Conservation (phyloP, 768 basidiomycete species). For the Trametes villosa region DNA sequence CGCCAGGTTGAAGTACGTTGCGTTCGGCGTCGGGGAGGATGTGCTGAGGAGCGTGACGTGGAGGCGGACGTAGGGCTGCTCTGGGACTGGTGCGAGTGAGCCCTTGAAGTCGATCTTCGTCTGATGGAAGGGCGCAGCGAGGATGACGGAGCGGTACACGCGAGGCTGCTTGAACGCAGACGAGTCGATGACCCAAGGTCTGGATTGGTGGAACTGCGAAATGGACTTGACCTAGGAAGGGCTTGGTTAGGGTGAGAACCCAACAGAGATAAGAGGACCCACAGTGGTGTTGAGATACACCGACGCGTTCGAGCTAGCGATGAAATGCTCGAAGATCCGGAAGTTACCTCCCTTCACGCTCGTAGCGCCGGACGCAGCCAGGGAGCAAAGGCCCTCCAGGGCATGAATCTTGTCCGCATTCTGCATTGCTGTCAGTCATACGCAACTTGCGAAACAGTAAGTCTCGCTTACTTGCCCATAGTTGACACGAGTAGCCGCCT, state of each 20-base stretch:
- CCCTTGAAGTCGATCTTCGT: slow-evolving; percentile 58
- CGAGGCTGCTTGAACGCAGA: slow-evolving; percentile 40
- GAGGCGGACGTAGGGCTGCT: slow-evolving; percentile 79
- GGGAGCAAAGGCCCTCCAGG: slow-evolving; percentile 68
- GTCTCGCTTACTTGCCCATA: slow-evolving; percentile 65
- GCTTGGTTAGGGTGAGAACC: not conserved
- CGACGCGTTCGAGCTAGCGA: slow-evolving; percentile 69
- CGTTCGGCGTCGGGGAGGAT: slow-evolving; percentile 58
- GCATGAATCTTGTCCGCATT: slow-evolving; percentile 76
- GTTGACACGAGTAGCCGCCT: slow-evolving; percentile 82
- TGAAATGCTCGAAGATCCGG: slow-evolving; percentile 82
- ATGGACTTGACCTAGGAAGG: slow-evolving; percentile 57
- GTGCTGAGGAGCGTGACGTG: slow-evolving; percentile 93
- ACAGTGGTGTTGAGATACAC: slow-evolving; percentile 76
- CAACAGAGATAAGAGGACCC: slow-evolving; percentile 9
- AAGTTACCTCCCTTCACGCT: slow-evolving; percentile 81
- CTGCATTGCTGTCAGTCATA: slow-evolving; percentile 36
- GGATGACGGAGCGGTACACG: slow-evolving; percentile 73
- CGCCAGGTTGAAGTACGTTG: slow-evolving; percentile 70
- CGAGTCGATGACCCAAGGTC: slow-evolving; percentile 55
- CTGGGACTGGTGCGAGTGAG: slow-evolving; percentile 55
- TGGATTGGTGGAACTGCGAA: slow-evolving; percentile 42
- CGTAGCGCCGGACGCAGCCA: slow-evolving; percentile 72
- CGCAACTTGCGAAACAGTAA: too few species aligned
- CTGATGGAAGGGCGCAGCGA: slow-evolving; percentile 85